Evolutionary conservation across 2,329 filamentous ascomycete genomes (phyloP).

Genomic region (Monosporascus sp.): DNA sequence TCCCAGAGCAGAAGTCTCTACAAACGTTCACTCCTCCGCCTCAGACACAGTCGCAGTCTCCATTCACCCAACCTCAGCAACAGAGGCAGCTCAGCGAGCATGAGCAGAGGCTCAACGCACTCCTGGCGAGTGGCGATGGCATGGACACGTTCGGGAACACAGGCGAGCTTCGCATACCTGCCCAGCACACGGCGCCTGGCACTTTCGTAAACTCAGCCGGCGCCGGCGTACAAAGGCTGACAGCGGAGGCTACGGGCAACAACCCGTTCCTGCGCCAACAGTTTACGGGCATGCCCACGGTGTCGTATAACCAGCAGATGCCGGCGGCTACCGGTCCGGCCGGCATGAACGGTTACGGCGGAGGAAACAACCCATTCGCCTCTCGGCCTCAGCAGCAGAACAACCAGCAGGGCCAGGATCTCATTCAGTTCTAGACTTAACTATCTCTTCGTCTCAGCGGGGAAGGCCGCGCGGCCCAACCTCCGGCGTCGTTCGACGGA

Average conservation of each 20-base stretch:
- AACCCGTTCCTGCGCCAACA: constrained; percentile 87
- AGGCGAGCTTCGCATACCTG: constrained; percentile 90
- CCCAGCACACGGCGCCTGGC: constrained; percentile 92
- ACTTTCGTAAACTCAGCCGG: constrained; percentile 96
- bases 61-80: constrained; percentile 39
- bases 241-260: constrained; percentile 66
- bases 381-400: constrained; percentile 43
- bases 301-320: constrained; percentile 49
- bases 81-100: constrained; percentile 56
- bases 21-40: constrained; percentile 35
- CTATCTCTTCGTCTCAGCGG: background rate
- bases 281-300: constrained; percentile 69
- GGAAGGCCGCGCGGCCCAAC: background rate
- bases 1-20: constrained; percentile 84
- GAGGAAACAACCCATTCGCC: constrained; percentile 52
- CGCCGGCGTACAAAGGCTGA: constrained; percentile 66
- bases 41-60: constrained; percentile 26
- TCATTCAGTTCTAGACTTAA: constrained; percentile 54
- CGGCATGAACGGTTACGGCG: constrained; percentile 45
- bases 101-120: constrained; percentile 74
- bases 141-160: constrained; percentile 97
- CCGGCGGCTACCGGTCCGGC: constrained; percentile 53
- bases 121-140: constrained; percentile 82
- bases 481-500: no score
- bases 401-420: constrained; percentile 46